Base-by-base conservation (phyloP, 2,329 filamentous ascomycete genomes). In the Phialophora macrospora region DNA sequence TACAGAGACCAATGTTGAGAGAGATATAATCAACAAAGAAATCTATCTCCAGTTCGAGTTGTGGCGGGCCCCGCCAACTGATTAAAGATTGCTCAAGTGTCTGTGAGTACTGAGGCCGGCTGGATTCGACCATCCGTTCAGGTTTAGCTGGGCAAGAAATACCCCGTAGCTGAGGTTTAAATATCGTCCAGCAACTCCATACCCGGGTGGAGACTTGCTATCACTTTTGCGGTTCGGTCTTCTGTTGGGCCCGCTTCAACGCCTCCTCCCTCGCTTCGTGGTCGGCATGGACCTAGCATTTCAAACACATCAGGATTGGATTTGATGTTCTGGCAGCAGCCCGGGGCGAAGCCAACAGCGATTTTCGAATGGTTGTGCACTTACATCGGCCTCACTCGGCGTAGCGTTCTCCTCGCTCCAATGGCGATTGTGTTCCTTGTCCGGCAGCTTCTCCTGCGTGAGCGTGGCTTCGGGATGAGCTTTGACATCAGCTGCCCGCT, bases 331-430 rank as follows among this genome's bases (percentile, higher is more conserved):
- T 14, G 4, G 28, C 51, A 57, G 20, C 32, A 9, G 30, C 20
- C 11, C 2, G 7, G 4, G 12, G 3, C 24, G 24, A 3, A 17
- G 17, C 6, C 51, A 24, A 28, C 6, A 24, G 51, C 26, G 14
- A 14, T 6, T 7, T 8, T 26, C 26, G 51, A 12, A 3, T 12
- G 2, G 44, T 48, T 12, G 6, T 20, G 54, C 4, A 62, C 66
- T 62, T 59, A 69, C 68, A 62, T 69, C 68, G 24, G 60, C 59
- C 48, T 69, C 68, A 49, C 68, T 69, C 41, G 8, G 12, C 9
- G 68, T 69, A 12, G 68, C 68, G 38, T 69, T 63, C 55, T 63
- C 62, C 48, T 65, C 65, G 9, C 44, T 59, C 68, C 68, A 69
- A 32, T 69, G 68, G 11, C 60, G 65, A n/a, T 61, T 69, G 5